These are phyloP conservation scores for Trametes hirsuta DNA, from an alignment of 1,284 basidiomycete species.

Conservation along the genomic window DNA sequence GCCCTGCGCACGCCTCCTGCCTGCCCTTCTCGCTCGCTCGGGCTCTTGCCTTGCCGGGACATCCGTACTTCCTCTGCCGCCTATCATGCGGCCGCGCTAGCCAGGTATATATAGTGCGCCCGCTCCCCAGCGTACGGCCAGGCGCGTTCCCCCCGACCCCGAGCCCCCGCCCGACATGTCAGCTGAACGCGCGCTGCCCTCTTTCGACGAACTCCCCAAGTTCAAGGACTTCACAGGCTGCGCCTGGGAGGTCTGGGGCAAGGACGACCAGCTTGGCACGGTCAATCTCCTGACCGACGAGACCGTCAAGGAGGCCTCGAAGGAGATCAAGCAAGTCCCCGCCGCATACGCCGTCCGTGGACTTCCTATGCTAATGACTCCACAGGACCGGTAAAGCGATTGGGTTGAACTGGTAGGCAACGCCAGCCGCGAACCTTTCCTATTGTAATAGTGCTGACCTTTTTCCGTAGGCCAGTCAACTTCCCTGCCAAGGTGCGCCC, in stretches of 20 bases:
- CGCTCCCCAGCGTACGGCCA: slow-evolving; percentile 2
- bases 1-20: background rate
- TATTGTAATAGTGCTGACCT: slow-evolving; percentile 1
- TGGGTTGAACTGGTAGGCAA: slow-evolving; percentile 62
- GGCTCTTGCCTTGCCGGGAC: slow-evolving; percentile 2
- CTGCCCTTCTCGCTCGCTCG: background rate
- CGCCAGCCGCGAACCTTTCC: background rate
- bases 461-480: slow-evolving; percentile 58
- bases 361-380: background rate
- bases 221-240: slow-evolving; percentile 64
- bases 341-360: background rate
- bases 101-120: slow-evolving; percentile 11
- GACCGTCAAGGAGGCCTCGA: slow-evolving; percentile 61
- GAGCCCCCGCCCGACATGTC: slow-evolving; percentile 9
- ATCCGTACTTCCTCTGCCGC: slow-evolving; percentile 2
- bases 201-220: slow-evolving; percentile 62
- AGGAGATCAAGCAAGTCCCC: slow-evolving; percentile 58
- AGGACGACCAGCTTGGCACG: slow-evolving; percentile 71
- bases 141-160: slow-evolving; percentile 13
- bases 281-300: slow-evolving; percentile 70
- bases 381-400: slow-evolving; percentile 57
- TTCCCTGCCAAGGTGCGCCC: slow-evolving; percentile 59
- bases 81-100: slow-evolving; percentile 1
- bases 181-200: slow-evolving; percentile 44
- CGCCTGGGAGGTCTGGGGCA: slow-evolving; percentile 76